Conservation (phyloP, 1,284 basidiomycete genomes). For the Athelia psychrophila region DNA sequence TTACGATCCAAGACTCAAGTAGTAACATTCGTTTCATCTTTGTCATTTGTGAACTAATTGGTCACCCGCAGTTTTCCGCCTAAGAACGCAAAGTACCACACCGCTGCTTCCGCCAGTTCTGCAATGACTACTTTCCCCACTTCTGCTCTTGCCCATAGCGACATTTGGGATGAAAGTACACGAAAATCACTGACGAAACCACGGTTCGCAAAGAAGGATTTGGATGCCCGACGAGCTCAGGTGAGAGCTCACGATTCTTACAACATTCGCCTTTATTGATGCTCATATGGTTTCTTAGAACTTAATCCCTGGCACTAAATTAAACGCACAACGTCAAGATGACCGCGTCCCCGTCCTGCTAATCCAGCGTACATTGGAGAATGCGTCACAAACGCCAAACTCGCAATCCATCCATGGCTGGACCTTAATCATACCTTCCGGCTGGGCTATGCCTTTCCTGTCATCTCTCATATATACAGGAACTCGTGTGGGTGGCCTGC, state of each 20-base stretch:
- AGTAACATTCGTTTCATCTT: constrained; percentile 5
- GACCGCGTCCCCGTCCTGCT: constrained; percentile 80
- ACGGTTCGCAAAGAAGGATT: constrained; percentile 75
- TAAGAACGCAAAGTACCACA: constrained; percentile 53
- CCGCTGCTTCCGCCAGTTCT: constrained; percentile 18
- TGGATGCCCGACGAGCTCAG: constrained; percentile 76
- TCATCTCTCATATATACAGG: constrained; percentile 78
- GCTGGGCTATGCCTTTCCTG: constrained; percentile 88
- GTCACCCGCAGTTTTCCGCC: constrained; percentile 67
- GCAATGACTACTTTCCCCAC: constrained; percentile 50
- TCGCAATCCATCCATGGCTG: constrained; percentile 69
- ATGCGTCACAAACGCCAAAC: constrained; percentile 22
- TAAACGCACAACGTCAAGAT: constrained; percentile 68
- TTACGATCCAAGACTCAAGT: constrained; percentile 81
- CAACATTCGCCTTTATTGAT: constrained; percentile 2
- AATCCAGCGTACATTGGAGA: constrained; percentile 73
- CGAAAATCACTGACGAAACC: constrained; percentile 59
- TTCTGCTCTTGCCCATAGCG: constrained; percentile 53
- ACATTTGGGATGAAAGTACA: constrained; percentile 67
- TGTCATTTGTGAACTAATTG: constrained; percentile 1
- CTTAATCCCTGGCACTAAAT: constrained; percentile 70
- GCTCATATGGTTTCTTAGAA: constrained; percentile 39
- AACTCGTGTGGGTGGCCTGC: constrained; percentile 78
- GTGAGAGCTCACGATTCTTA: constrained; percentile 33
- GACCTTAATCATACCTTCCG: constrained; percentile 79